phyloP scores from a whole-genome alignment of 192 early-diverging fungal species.

The Neocallimastix lanati region DNA sequence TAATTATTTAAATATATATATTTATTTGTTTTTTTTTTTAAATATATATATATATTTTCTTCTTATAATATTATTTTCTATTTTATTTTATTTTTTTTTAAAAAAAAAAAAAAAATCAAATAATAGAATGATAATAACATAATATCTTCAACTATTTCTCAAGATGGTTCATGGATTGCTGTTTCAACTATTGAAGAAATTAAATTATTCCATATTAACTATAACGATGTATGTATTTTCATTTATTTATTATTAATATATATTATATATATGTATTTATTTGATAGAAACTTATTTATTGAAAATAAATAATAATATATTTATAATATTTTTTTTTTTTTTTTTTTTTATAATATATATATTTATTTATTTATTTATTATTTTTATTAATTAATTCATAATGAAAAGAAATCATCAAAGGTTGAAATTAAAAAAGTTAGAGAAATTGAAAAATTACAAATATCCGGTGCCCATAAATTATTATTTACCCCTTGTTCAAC shows the following conservation, averaged over 20 bases:
- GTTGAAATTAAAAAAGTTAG: conserved; percentile 5
- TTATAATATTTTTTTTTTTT: no score
- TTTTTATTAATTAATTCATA: not conserved
- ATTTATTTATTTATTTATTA: not conserved
- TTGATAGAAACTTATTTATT: no score
- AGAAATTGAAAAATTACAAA: conserved; percentile 2
- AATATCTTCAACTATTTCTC: conserved; percentile 51
- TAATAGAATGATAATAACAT: conserved; percentile 38
- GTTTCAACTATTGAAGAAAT: conserved; percentile 51
- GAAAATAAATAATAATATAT: no score
- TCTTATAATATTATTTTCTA: no score
- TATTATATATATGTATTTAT: no score
- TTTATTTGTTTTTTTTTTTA: no score
- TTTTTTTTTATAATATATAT: not conserved
- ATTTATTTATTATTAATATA: no score
- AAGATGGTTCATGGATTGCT: conserved; percentile 66
- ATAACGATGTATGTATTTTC: conserved; percentile 19
- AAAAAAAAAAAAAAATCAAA: no score
- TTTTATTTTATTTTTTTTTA: no score
- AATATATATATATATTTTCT: no score
- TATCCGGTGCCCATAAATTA: conserved; percentile 44
- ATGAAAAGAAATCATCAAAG: conserved; percentile 1
- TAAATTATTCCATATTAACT: conserved; percentile 18
- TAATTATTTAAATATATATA: no score
- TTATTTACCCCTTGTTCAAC: conserved; percentile 62